Conservation (phyloP, 345 rosid species). For the Abelmoschus esculentus region DNA sequence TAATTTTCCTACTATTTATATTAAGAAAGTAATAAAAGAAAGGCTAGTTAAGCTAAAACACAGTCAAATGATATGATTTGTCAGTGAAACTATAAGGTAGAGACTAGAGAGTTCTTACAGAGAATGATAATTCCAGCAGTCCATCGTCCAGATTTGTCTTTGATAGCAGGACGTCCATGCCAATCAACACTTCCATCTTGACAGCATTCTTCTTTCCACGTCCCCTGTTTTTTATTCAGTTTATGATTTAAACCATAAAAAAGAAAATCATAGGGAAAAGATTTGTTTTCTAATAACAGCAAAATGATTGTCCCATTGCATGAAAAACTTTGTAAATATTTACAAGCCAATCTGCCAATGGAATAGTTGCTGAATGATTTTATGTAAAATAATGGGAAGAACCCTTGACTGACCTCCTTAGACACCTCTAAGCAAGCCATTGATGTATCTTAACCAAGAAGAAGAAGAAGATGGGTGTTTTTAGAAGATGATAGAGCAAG, state of each 20-base stretch:
- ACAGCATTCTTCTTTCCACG: conserved; percentile 31
- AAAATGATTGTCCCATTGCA: not conserved
- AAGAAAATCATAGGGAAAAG: not conserved
- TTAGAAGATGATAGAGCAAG: not conserved
- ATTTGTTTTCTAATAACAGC: too few relatives aligned
- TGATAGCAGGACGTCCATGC: conserved; percentile 57
- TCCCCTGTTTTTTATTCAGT: conserved; percentile 18
- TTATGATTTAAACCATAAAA: not conserved
- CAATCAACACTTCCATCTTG: conserved; percentile 58
- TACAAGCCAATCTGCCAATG: too few relatives aligned
- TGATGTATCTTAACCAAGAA: not conserved
- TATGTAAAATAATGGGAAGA: not conserved
- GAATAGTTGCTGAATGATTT: not conserved
- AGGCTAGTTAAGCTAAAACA: too few relatives aligned
- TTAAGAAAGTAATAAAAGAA: too few relatives aligned
- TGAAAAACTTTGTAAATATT: not conserved
- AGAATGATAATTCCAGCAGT: conserved; percentile 60
- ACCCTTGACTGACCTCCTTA: conserved; percentile 34
- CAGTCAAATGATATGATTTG: too few relatives aligned
- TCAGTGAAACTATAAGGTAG: not conserved
- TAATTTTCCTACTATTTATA: too few relatives aligned
- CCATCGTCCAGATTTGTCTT: conserved; percentile 51
- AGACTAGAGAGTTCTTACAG: conserved; percentile 30
- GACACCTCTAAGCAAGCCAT: conserved; percentile 45
- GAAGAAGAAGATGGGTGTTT: too few relatives aligned